Evolutionary conservation across 1,284 basidiomycete species (phyloP).

Genomic region (Tylopilus sp.): DNA sequence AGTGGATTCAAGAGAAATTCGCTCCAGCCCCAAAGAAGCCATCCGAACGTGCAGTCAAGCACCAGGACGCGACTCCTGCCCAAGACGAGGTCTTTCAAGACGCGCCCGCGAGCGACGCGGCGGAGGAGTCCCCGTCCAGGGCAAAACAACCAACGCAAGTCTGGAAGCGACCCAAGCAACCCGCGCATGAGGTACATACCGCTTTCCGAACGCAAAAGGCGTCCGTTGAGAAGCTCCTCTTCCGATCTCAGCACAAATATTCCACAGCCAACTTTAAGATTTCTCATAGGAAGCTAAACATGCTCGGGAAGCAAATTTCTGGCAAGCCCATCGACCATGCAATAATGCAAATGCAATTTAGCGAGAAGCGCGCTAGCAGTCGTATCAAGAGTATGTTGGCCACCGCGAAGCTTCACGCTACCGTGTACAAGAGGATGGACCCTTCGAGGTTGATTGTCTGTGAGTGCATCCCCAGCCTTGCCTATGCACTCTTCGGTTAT

Average conservation of each 20-base stretch:
- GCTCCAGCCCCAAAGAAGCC: slow-evolving; percentile 40
- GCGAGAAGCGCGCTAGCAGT: slow-evolving; percentile 82
- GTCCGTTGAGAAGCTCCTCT: slow-evolving; percentile 4
- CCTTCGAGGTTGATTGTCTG: slow-evolving; percentile 78
- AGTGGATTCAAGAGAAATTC: slow-evolving; percentile 62
- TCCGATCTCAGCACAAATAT: slow-evolving; percentile 70
- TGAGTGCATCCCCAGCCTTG: slow-evolving; percentile 31
- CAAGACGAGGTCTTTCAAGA: slow-evolving; percentile 27
- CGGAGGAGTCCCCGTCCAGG: slow-evolving; percentile 4
- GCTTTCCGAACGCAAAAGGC: not conserved
- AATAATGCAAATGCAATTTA: slow-evolving; percentile 95
- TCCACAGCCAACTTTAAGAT: slow-evolving; percentile 92
- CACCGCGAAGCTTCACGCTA: slow-evolving; percentile 84
- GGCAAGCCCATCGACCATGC: slow-evolving; percentile 91
- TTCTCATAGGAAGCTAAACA: slow-evolving; percentile 88
- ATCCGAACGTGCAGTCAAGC: slow-evolving; percentile 43
- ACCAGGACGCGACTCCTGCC: slow-evolving; percentile 34
- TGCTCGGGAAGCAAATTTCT: slow-evolving; percentile 82
- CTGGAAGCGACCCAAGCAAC: slow-evolving; percentile 18
- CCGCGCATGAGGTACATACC: slow-evolving; percentile 27
- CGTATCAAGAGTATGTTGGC: slow-evolving; percentile 88
- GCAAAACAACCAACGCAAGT: slow-evolving; percentile 15
- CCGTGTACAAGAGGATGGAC: slow-evolving; percentile 72
- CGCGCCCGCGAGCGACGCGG: slow-evolving; percentile 4
- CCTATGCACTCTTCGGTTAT: not conserved